Evolutionary conservation across 768 basidiomycete species (phyloP), one percentile per base, ranked within the genome.

Genomic region (Rhodotorula diobovata): DNA sequence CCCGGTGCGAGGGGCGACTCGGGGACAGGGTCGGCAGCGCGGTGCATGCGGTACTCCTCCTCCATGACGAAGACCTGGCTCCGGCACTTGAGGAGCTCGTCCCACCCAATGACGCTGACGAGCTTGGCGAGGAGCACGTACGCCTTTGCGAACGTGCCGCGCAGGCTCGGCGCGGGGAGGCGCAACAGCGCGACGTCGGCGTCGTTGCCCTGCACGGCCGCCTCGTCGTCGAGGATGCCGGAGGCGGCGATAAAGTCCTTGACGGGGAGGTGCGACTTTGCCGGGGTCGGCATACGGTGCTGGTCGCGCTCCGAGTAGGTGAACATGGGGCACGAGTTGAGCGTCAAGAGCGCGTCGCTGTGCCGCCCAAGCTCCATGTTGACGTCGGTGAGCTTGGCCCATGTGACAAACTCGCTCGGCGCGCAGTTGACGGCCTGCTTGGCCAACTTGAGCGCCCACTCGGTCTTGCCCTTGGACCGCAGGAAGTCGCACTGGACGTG

Each of bases 291-390:
- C 79, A 85, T 87, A 8, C 93, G 86, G 79, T 99, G 96, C 6
- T 88, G 84, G 80, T 99, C 96, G 32, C 94, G 88, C 55, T 96
- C 95, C 78, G 96, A 96, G 82, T 90, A 98, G 15, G 96, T 98
- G 82, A 99, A 99, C 96, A 99, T 98, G 5, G 95, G 94, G 82
- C 96, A 97, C n/a, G 94, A 97, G 79, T 97, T 97, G 60, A 97
- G 86, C 2, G 95, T 96, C 53, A 97, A 83, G 23, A 98, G 83
- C 15, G 45, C 83, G 64, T 89, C 88, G 77, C 96, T 91, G 79
- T 85, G 97, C 79, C 92, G 87, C 37, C 88, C 87, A 56, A 90
- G 82, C 70, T 97, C 94, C 58, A 97, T 93, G 79, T 95, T 96
- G 63, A 95, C 82, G 74, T 98, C 91, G 0, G 95, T 94, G 76